A percentile compares a stretch with the other conserved stretches of the same genome.
phyloP scores from a whole-genome alignment of 306 rosid genomes.

The Herpetospermum pedunculosum region DNA sequence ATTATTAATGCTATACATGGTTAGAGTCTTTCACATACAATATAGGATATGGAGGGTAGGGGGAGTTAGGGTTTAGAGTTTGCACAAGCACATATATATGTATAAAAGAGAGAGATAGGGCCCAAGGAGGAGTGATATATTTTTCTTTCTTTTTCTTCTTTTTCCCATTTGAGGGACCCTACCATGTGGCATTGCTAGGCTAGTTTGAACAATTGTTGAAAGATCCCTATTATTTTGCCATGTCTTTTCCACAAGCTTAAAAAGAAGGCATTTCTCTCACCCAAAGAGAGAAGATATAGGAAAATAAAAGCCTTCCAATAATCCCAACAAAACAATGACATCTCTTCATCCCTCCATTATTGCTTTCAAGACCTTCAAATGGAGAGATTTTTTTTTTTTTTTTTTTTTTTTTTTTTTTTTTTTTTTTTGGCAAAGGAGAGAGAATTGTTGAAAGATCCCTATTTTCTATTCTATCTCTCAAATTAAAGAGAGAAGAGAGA shows the following conservation, averaged over 20 bases:
- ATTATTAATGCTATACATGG: too few species aligned
- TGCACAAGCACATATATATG: neutral
- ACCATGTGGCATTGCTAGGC: neutral
- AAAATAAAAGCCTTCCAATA: neutral
- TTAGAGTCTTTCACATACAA: too few species aligned
- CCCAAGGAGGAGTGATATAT: neutral
- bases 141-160: neutral
- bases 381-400: too few species aligned
- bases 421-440: too few species aligned
- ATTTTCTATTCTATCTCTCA: too few species aligned
- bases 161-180: neutral
- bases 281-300: neutral
- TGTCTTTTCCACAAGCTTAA: neutral
- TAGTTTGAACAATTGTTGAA: slow-evolving; percentile 2
- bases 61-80: too few species aligned
- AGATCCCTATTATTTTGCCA: neutral
- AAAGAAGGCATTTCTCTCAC: neutral
- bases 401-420: too few species aligned
- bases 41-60: too few species aligned
- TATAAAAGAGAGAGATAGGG: neutral
- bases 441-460: neutral
- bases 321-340: neutral
- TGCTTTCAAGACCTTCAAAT: neutral
- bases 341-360: neutral
- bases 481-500: too few species aligned